Conservation (phyloP, 805 yeast genomes). For the Tetrapisispora fleetii region DNA sequence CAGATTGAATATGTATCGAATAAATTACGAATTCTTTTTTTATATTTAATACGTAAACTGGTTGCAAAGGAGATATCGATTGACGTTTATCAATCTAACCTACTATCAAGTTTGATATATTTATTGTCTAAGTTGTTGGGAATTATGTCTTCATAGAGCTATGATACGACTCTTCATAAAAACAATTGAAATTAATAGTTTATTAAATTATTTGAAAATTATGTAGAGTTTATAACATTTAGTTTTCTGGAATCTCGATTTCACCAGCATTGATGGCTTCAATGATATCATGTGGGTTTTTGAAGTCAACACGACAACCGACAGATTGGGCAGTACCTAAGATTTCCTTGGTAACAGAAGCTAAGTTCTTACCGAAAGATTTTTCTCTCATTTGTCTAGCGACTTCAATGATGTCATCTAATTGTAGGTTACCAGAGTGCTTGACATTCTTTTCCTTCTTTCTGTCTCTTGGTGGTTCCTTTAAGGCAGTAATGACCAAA, state of each 20-base stretch:
- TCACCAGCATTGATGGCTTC: conserved; percentile 98
- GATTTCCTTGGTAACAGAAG: conserved; percentile 96
- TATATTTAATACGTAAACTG: no score
- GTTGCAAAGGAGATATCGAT: no score
- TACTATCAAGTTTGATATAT: no score
- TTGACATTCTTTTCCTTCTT: conserved; percentile 99
- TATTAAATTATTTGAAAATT: conserved; percentile 5
- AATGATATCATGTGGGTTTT: conserved; percentile 98
- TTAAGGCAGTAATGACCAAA: conserved; percentile 95
- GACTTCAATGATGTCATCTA: conserved; percentile 91
- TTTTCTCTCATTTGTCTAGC: conserved; percentile 97
- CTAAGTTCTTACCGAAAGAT: conserved; percentile 95
- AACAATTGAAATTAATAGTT: conserved; percentile 1
- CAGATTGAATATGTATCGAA: no score
- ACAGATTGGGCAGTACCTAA: conserved; percentile 99
- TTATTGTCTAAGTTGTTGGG: no score
- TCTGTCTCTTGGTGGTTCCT: conserved; percentile 99
- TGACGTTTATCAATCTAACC: no score
- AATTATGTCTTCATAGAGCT: no score
- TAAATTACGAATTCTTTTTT: no score
- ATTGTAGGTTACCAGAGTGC: conserved; percentile 97
- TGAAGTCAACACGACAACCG: conserved; percentile 98
- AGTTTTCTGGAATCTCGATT: conserved; percentile 52
- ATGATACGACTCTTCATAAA: not conserved
- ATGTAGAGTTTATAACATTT: conserved; percentile 11